These are phyloP conservation scores for Saccharomyces kudriavzevii DNA, from an alignment of 805 yeast species.

Conservation along the genomic window DNA sequence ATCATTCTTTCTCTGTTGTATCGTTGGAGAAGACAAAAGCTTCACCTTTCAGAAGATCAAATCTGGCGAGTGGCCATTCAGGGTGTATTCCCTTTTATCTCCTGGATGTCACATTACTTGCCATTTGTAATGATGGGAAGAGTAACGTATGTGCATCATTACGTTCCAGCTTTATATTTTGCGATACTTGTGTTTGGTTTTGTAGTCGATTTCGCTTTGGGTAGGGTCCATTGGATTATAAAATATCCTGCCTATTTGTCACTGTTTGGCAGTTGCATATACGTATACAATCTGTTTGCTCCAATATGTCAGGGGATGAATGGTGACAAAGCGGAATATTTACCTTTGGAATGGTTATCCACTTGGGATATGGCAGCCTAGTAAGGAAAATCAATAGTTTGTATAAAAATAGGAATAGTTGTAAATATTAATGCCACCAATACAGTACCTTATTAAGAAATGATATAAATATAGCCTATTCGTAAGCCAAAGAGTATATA, in stretches of 20 bases:
- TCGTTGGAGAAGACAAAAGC: slow-evolving; percentile 64
- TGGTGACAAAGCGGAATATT: slow-evolving; percentile 42
- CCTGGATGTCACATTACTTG: slow-evolving; percentile 82
- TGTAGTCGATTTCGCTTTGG: slow-evolving; percentile 22
- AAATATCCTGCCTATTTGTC: slow-evolving; percentile 33
- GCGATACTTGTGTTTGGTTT: slow-evolving; percentile 63
- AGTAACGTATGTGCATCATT: slow-evolving; percentile 94
- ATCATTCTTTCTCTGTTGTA: slow-evolving; percentile 35
- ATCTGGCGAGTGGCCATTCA: slow-evolving; percentile 44
- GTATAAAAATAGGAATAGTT: not conserved
- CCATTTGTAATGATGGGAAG: slow-evolving; percentile 93
- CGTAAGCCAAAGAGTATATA: slow-evolving; percentile 24
- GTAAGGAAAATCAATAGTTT: not conserved
- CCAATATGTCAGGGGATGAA: slow-evolving; percentile 79
- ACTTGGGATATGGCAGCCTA: slow-evolving; percentile 44
- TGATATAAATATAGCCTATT: not conserved
- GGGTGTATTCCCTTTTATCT: slow-evolving; percentile 78
- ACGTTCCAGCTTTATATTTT: slow-evolving; percentile 89
- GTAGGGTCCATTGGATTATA: slow-evolving; percentile 19
- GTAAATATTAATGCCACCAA: not conserved
- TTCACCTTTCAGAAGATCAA: slow-evolving; percentile 36
- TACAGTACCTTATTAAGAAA: not conserved
- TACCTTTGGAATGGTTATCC: slow-evolving; percentile 44
- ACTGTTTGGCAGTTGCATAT: slow-evolving; percentile 43
- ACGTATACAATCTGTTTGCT: slow-evolving; percentile 50